Evolutionary conservation across 768 basidiomycete genomes (phyloP).

Genomic region (Boletus insuetus): DNA sequence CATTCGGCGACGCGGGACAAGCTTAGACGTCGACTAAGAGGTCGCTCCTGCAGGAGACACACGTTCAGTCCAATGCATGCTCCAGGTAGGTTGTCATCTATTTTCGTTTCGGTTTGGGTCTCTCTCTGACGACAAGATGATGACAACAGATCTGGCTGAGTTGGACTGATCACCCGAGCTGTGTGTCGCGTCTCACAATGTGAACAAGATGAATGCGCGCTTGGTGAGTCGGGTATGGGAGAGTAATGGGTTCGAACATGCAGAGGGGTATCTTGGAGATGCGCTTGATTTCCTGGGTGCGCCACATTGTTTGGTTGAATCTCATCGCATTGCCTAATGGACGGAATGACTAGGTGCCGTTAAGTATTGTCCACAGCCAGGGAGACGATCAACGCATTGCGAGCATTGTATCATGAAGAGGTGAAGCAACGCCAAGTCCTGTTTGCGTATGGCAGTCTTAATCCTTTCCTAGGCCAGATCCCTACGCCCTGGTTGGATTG

Average conservation of each 20-base stretch:
- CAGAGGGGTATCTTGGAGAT: conserved; percentile 53
- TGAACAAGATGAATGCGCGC: conserved; percentile 67
- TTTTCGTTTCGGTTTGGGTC: no score
- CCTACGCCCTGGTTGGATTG: no score
- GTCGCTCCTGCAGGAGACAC: no score
- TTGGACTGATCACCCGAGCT: conserved; percentile 89
- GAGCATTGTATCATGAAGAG: conserved; percentile 82
- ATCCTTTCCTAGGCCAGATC: no score
- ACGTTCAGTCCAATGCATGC: conserved; percentile 69
- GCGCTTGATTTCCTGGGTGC: conserved; percentile 70
- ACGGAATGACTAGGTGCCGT: conserved; percentile 53
- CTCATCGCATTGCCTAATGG: background rate
- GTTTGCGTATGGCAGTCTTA: no score
- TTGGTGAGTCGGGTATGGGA: conserved; percentile 56
- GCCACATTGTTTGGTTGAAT: background rate
- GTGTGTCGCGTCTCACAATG: conserved; percentile 87
- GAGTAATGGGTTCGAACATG: conserved; percentile 89
- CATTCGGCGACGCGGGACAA: conserved; percentile 68
- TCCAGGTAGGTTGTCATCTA: conserved; percentile 57
- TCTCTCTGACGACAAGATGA: background rate
- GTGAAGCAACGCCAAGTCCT: conserved; percentile 29
- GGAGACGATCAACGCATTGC: conserved; percentile 48
- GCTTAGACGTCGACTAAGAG: conserved; percentile 25
- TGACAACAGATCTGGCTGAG: conserved; percentile 76
- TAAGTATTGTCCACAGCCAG: conserved; percentile 58